Percentiles rank a stretch among this genome's conserved stretches.
Evolutionary conservation across 805 yeast genomes (phyloP).

Genomic region (Yarrowia deformans): DNA sequence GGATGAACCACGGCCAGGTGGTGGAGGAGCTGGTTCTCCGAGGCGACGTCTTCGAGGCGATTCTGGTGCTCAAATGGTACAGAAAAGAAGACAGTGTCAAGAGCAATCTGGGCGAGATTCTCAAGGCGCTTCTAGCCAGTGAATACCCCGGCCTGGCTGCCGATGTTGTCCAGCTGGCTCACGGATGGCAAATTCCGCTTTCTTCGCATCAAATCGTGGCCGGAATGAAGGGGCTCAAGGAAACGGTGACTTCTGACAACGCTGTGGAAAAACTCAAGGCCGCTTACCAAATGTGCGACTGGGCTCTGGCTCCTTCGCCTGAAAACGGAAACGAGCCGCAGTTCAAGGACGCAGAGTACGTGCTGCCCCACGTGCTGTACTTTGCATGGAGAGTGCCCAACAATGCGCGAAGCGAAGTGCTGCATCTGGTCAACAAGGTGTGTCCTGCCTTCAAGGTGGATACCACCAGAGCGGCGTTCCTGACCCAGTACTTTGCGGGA

Average conservation of each 20-base stretch:
- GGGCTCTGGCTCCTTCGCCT: constrained; percentile 27
- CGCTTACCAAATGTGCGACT: constrained; percentile 35
- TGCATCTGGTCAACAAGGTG: constrained; percentile 15
- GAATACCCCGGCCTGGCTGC: constrained; percentile 13
- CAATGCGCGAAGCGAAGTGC: constrained; percentile 8
- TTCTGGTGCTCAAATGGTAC: constrained; percentile 18
- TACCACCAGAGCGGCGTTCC: neutral
- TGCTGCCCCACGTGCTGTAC: constrained; percentile 18
- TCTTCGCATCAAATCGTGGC: neutral
- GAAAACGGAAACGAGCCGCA: constrained; percentile 33
- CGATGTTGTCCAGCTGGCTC: constrained; percentile 2
- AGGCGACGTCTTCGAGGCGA: constrained; percentile 13
- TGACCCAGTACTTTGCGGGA: constrained; percentile 22
- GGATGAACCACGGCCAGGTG: constrained; percentile 29
- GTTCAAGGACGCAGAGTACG: constrained; percentile 16
- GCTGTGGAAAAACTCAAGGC: constrained; percentile 21
- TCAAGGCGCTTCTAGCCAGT: neutral
- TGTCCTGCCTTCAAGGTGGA: constrained; percentile 25
- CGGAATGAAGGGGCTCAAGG: constrained; percentile 6
- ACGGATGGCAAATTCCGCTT: constrained; percentile 19
- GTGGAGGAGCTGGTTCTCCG: neutral
- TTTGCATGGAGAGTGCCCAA: constrained; percentile 35
- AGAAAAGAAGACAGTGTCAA: constrained; percentile 12
- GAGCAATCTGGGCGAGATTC: neutral
- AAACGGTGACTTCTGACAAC: neutral